Conservation (phyloP, 2,329 filamentous ascomycete genomes). For the Aureobasidium melanogenum region DNA sequence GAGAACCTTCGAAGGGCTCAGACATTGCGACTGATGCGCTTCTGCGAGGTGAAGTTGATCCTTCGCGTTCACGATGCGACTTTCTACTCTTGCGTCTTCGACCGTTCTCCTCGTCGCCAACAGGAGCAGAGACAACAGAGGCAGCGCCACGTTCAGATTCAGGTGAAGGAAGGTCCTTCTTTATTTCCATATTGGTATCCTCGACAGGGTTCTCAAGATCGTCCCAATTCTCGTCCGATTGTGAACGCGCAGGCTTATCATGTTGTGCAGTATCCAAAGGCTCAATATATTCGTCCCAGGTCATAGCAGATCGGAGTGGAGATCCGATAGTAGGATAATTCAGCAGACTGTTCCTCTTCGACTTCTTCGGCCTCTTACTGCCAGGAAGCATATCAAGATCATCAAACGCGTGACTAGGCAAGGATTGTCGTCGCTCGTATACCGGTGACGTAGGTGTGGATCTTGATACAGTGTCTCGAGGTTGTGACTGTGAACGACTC, state of each 20-base stretch:
- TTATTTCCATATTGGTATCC: background rate
- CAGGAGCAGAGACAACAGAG: slow-evolving; percentile 22
- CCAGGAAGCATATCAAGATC: slow-evolving; percentile 27
- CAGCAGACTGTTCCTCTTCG: slow-evolving; percentile 35
- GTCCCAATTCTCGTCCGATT: background rate
- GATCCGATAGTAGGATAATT: slow-evolving; percentile 34
- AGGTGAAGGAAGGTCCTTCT: background rate
- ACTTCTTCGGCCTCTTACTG: slow-evolving; percentile 36
- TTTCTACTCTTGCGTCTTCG: slow-evolving; percentile 27
- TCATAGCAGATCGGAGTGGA: slow-evolving; percentile 36
- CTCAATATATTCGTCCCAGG: slow-evolving; percentile 35
- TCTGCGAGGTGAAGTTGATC: slow-evolving; percentile 25
- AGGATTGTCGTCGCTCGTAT: slow-evolving; percentile 14
- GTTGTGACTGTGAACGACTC: background rate
- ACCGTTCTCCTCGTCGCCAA: slow-evolving; percentile 23
- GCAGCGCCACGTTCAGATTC: slow-evolving; percentile 16
- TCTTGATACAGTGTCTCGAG: background rate
- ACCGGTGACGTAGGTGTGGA: slow-evolving; percentile 7
- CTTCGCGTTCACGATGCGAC: slow-evolving; percentile 22
- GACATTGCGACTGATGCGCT: slow-evolving; percentile 31
- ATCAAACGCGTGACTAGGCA: slow-evolving; percentile 28
- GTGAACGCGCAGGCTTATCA: background rate
- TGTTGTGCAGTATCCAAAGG: background rate
- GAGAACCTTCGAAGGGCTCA: slow-evolving; percentile 30
- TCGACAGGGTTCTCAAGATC: background rate